Conservation (phyloP, 2,329 filamentous ascomycete species). For the Plenodomus biglobosus region DNA sequence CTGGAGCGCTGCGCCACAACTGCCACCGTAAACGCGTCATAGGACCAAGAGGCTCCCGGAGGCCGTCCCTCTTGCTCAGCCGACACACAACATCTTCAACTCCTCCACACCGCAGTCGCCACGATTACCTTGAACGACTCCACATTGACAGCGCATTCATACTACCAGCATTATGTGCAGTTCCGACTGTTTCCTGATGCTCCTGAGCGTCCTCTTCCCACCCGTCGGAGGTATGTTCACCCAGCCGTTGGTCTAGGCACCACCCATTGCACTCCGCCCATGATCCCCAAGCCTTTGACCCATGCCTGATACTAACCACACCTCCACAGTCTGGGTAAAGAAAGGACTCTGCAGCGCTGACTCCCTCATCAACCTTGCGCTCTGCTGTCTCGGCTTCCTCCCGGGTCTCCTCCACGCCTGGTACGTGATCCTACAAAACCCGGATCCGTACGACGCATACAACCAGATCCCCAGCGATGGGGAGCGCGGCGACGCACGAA, state of each 20-base stretch:
- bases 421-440: constrained; percentile 95
- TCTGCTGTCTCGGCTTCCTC: constrained; percentile 64
- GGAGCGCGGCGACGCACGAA: constrained; percentile 47
- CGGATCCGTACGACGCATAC: constrained; percentile 67
- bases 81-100: constrained; percentile 2
- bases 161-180: constrained; percentile 54
- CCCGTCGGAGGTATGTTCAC: constrained; percentile 4
- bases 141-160: not conserved
- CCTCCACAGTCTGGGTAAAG: constrained; percentile 84
- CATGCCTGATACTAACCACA: constrained; percentile 7
- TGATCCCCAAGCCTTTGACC: not conserved
- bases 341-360: constrained; percentile 89
- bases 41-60: constrained; percentile 7
- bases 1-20: not conserved
- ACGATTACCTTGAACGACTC: not conserved
- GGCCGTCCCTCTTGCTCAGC: constrained; percentile 5
- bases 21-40: constrained; percentile 10
- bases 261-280: not conserved
- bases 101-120: constrained; percentile 1
- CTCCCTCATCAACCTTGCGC: constrained; percentile 91
- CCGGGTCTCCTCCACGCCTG: constrained; percentile 92
- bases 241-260: not conserved
- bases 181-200: constrained; percentile 62
- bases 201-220: constrained; percentile 57
- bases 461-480: constrained; percentile 60